Conservation (phyloP, 2,329 filamentous ascomycete species). For the Bimuria novae-zelandiae region DNA sequence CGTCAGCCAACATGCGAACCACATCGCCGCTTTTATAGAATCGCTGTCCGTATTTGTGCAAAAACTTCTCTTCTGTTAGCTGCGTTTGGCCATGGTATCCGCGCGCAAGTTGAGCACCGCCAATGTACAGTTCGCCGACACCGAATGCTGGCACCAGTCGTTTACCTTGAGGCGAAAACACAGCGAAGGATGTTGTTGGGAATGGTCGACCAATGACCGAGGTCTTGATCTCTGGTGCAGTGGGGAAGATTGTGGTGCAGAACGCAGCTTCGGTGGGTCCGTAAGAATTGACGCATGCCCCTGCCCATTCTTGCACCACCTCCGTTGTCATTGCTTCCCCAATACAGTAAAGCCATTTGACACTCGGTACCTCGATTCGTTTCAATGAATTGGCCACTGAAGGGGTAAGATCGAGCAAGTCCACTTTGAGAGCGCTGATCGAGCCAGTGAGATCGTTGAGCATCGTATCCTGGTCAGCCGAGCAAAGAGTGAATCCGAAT, state of each 20-base stretch:
- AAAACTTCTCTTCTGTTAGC: conserved; percentile 39
- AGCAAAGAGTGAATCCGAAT: conserved; percentile 50
- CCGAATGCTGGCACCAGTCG: conserved; percentile 45
- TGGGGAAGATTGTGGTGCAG: conserved; percentile 50
- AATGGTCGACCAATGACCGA: conserved; percentile 51
- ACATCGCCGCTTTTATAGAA: conserved; percentile 47
- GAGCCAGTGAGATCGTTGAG: conserved; percentile 44
- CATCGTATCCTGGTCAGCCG: conserved; percentile 44
- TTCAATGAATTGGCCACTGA: conserved; percentile 47
- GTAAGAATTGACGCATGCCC: conserved; percentile 51
- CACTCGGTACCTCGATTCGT: conserved; percentile 38
- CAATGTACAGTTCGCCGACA: conserved; percentile 53
- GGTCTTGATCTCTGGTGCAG: conserved; percentile 33
- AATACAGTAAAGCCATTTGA: conserved; percentile 52
- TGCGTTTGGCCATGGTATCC: conserved; percentile 48
- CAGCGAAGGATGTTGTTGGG: conserved; percentile 46
- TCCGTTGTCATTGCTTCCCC: conserved; percentile 50
- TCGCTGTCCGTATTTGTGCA: conserved; percentile 33
- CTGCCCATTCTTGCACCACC: conserved; percentile 45
- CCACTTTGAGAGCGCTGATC: conserved; percentile 43
- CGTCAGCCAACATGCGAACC: conserved; percentile 44
- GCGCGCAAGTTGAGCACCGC: conserved; percentile 52
- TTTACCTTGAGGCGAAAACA: conserved; percentile 38
- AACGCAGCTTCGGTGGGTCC: conserved; percentile 52
- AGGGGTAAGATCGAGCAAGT: conserved; percentile 50